Conservation (phyloP, 257 asterid species). For the Lavandula angustifolia region DNA sequence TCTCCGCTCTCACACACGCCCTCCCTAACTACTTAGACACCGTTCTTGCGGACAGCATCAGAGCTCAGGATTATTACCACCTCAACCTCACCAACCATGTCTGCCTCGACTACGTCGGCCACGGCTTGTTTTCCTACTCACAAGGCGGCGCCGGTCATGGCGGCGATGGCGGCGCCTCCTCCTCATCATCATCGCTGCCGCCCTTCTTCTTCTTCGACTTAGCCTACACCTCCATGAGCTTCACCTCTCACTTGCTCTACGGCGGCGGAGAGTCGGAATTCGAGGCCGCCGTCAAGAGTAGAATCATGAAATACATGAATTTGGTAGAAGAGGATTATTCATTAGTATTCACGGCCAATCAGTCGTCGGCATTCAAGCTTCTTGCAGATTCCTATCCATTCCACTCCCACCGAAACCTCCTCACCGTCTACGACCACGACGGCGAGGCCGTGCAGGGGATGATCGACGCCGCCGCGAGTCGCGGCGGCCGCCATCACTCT, state of each 20-base stretch:
- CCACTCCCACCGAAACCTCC: slow-evolving; percentile 41
- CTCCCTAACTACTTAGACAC: slow-evolving; percentile 47
- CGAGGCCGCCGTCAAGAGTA: slow-evolving; percentile 44
- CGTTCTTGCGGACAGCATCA: slow-evolving; percentile 51
- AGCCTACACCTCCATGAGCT: slow-evolving; percentile 45
- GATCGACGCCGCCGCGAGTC: slow-evolving; percentile 42
- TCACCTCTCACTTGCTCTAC: slow-evolving; percentile 43
- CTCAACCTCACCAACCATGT: slow-evolving; percentile 59
- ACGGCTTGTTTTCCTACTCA: slow-evolving; percentile 71
- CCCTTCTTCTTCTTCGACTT: too few species aligned
- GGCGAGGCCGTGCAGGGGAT: slow-evolving; percentile 60
- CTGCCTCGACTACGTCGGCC: slow-evolving; percentile 78
- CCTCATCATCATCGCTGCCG: too few species aligned
- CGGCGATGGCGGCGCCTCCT: too few species aligned
- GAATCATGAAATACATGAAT: slow-evolving; percentile 71
- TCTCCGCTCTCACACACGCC: slow-evolving; percentile 38
- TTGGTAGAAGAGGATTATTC: slow-evolving; percentile 64
- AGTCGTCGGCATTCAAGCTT: slow-evolving; percentile 68
- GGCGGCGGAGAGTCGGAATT: slow-evolving; percentile 50
- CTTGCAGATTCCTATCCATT: slow-evolving; percentile 72
- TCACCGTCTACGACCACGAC: slow-evolving; percentile 65
- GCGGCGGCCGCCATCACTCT: slow-evolving; percentile 48
- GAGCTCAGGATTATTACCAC: slow-evolving; percentile 60
- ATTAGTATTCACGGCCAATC: slow-evolving; percentile 69
- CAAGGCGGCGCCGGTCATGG: slow-evolving; percentile 38